These are phyloP conservation scores for Ustilago tritici DNA, from an alignment of 1,284 basidiomycete species.

Conservation along the genomic window DNA sequence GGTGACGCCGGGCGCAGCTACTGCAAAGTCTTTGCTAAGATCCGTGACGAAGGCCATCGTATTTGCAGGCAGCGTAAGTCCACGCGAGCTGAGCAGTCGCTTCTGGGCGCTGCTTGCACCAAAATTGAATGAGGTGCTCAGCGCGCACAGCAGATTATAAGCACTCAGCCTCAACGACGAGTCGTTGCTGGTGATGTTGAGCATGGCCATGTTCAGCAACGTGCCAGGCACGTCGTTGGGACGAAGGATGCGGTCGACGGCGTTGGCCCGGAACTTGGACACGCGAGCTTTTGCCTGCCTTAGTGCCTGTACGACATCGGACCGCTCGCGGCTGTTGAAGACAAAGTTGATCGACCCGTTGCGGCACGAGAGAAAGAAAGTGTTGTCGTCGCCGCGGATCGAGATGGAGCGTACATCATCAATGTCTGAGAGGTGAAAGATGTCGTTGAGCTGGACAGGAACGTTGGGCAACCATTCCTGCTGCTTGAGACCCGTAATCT, in stretches of 20 bases:
- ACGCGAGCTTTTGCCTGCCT: slow-evolving; percentile 64
- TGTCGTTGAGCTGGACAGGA: slow-evolving; percentile 54
- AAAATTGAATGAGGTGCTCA: slow-evolving; percentile 67
- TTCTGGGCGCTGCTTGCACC: slow-evolving; percentile 60
- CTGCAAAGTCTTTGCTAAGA: slow-evolving; percentile 64
- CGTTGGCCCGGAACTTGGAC: slow-evolving; percentile 53
- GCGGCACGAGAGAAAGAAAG: slow-evolving; percentile 64
- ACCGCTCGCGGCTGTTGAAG: slow-evolving; percentile 62
- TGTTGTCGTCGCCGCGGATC: slow-evolving; percentile 66
- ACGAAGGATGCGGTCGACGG: slow-evolving; percentile 56
- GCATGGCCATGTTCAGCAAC: slow-evolving; percentile 67
- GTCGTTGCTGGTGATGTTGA: slow-evolving; percentile 65
- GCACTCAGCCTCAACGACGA: slow-evolving; percentile 57
- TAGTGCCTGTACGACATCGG: slow-evolving; percentile 63
- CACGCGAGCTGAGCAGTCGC: slow-evolving; percentile 57
- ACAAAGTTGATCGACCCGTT: slow-evolving; percentile 62
- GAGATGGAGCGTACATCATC: slow-evolving; percentile 64
- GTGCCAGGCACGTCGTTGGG: slow-evolving; percentile 66
- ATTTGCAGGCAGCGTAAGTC: slow-evolving; percentile 63
- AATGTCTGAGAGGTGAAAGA: slow-evolving; percentile 65
- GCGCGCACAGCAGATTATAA: slow-evolving; percentile 65
- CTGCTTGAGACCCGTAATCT: slow-evolving; percentile 62
- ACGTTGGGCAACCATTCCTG: slow-evolving; percentile 51
- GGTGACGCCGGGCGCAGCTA: slow-evolving; percentile 63
- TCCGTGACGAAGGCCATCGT: slow-evolving; percentile 64